Evolutionary conservation across 306 rosid species (phyloP).

Genomic region (Vigna radiata): DNA sequence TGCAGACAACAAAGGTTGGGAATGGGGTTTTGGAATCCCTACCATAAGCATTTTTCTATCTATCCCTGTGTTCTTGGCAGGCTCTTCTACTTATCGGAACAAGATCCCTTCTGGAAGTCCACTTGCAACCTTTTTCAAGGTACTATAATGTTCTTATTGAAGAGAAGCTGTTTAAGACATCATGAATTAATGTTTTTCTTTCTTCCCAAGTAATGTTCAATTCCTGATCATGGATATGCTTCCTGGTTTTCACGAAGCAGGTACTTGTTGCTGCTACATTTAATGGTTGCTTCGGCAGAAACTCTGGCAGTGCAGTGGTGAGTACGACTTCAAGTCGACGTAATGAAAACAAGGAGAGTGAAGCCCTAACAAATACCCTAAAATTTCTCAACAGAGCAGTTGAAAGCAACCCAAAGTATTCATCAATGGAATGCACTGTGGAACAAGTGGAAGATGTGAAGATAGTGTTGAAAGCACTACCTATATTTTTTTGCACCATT

Average conservation of each 20-base stretch:
- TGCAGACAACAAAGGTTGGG: slow-evolving; percentile 16
- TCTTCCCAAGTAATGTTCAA: background rate
- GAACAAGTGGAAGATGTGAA: slow-evolving; percentile 86
- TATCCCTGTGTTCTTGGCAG: background rate
- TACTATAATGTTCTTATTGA: slow-evolving; percentile 17
- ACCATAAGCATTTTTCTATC: background rate
- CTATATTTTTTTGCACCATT: slow-evolving; percentile 82
- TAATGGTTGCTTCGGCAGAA: slow-evolving; percentile 51
- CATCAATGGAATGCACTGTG: slow-evolving; percentile 63
- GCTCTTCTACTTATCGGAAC: slow-evolving; percentile 67
- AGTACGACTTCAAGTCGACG: slow-evolving; percentile 64
- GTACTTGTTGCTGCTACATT: slow-evolving; percentile 70
- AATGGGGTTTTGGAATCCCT: slow-evolving; percentile 10
- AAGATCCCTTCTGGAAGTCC: slow-evolving; percentile 71
- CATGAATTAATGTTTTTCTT: no score
- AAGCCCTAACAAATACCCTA: slow-evolving; percentile 54
- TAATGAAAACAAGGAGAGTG: slow-evolving; percentile 31
- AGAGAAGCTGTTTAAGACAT: no score
- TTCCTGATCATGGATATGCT: background rate
- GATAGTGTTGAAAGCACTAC: slow-evolving; percentile 71
- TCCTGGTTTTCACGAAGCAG: slow-evolving; percentile 42
- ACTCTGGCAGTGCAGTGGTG: slow-evolving; percentile 63
- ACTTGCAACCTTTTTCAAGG: slow-evolving; percentile 84
- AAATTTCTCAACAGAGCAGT: slow-evolving; percentile 72
- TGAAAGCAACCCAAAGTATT: slow-evolving; percentile 48